Percentiles rank a stretch among this genome's conserved stretches.
Evolutionary conservation across 768 basidiomycete genomes (phyloP).

Genomic region (Agaricus blazei): DNA sequence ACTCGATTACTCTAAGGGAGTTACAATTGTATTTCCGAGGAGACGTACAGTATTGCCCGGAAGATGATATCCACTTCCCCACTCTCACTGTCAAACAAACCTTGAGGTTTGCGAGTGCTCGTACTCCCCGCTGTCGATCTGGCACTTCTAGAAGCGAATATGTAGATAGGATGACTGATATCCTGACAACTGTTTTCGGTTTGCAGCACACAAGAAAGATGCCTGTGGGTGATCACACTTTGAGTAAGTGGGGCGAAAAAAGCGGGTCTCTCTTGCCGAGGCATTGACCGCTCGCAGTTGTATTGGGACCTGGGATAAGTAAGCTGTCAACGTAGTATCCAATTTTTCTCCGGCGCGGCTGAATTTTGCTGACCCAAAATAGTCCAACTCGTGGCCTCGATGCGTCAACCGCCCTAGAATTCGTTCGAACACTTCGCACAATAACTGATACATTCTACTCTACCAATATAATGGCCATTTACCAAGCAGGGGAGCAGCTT

Average conservation of each 20-base stretch:
- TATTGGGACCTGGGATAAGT: constrained; percentile 68
- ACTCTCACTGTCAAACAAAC: constrained; percentile 80
- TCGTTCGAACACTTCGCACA: constrained; percentile 59
- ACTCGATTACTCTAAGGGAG: constrained; percentile 63
- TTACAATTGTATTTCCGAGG: constrained; percentile 66
- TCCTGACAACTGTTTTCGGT: constrained; percentile 68
- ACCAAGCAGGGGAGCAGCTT: constrained; percentile 73
- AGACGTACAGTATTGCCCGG: constrained; percentile 76
- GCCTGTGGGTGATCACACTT: constrained; percentile 69
- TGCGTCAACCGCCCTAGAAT: constrained; percentile 69
- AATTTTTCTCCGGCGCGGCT: too few relatives aligned
- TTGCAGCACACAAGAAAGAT: constrained; percentile 69
- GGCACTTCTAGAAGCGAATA: constrained; percentile 38
- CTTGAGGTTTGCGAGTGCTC: constrained; percentile 61
- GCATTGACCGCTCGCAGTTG: constrained; percentile 50
- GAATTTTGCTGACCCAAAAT: background rate
- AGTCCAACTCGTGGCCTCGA: constrained; percentile 65
- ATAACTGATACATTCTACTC: constrained; percentile 48
- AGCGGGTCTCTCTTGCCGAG: constrained; percentile 77
- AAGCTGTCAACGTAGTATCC: constrained; percentile 7
- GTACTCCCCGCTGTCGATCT: constrained; percentile 54
- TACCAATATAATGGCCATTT: constrained; percentile 75
- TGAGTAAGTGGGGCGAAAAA: constrained; percentile 77
- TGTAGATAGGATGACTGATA: constrained; percentile 40
- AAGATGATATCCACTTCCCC: constrained; percentile 85